Conservation (phyloP, 2,329 filamentous ascomycete genomes). For the Venturia carpophila region DNA sequence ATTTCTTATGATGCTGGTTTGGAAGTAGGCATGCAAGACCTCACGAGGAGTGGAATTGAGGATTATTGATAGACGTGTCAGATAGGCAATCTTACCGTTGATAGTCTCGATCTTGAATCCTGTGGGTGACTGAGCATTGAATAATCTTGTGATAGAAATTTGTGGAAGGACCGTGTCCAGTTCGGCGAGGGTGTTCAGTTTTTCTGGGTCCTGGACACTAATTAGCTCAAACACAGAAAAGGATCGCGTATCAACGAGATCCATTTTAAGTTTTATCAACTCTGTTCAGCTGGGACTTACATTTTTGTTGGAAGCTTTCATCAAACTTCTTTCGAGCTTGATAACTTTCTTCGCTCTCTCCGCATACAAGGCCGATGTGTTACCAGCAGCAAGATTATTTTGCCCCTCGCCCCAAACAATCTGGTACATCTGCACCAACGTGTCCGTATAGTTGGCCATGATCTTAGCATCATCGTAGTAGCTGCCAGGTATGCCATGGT, state of each 20-base stretch:
- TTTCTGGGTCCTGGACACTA: neutral
- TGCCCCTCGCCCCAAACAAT: neutral
- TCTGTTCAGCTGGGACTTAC: constrained; percentile 32
- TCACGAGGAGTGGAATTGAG: constrained; percentile 47
- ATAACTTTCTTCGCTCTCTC: neutral
- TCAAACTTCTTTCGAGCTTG: neutral
- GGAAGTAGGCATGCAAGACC: constrained; percentile 53
- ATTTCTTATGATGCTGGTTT: neutral
- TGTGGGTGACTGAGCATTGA: constrained; percentile 33
- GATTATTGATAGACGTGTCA: constrained; percentile 42
- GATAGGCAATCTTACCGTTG: constrained; percentile 37
- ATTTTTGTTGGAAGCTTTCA: neutral
- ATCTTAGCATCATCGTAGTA: constrained; percentile 9
- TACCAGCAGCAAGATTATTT: neutral
- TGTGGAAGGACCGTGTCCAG: constrained; percentile 49
- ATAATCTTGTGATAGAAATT: constrained; percentile 45
- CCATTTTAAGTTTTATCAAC: neutral
- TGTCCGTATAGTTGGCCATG: constrained; percentile 11
- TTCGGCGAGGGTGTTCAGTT: constrained; percentile 45
- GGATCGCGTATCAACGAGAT: too few relatives aligned
- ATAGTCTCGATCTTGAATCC: constrained; percentile 45
- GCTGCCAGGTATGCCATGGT: neutral
- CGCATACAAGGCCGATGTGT: neutral
- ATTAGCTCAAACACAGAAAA: neutral
- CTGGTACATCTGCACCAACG: constrained; percentile 9